A percentile compares a stretch with the other conserved stretches of the same genome.
Conservation (phyloP, 768 basidiomycete species). For the Butyriboletus loyo region DNA sequence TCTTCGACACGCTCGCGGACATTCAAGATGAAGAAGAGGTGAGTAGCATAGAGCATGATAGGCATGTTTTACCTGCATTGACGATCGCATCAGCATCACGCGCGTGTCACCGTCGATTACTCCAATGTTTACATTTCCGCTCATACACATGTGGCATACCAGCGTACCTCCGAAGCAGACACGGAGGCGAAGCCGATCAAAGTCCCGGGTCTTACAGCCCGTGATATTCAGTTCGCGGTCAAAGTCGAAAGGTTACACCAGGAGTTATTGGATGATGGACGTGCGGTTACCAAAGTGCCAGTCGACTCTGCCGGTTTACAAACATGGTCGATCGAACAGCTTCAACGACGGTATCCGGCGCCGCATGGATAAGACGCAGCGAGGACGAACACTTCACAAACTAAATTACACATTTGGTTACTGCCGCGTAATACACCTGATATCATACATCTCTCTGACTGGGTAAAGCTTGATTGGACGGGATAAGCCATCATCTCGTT, state of each 20-base stretch:
- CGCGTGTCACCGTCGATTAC: conserved; percentile 28
- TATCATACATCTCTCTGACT: conserved; percentile 4
- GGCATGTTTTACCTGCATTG: not conserved
- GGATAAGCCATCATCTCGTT: not conserved
- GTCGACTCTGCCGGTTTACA: conserved; percentile 6
- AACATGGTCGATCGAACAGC: conserved; percentile 24
- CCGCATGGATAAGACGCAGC: not conserved
- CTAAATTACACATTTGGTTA: not conserved
- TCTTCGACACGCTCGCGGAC: conserved; percentile 27
- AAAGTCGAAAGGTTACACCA: conserved; percentile 37
- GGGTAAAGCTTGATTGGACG: not conserved
- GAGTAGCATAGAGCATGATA: conserved; percentile 7
- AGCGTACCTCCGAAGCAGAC: conserved; percentile 3
- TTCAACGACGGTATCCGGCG: conserved; percentile 21
- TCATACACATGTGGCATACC: conserved; percentile 30
- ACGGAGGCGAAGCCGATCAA: conserved; percentile 10
- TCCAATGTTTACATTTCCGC: conserved; percentile 18
- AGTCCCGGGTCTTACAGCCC: conserved; percentile 45
- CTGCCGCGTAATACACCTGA: conserved; percentile 1
- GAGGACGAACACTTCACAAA: not conserved
- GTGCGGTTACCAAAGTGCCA: conserved; percentile 23
- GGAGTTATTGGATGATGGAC: conserved; percentile 20
- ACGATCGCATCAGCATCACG: conserved; percentile 27
- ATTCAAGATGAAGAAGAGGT: conserved; percentile 33
- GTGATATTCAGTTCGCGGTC: conserved; percentile 49